phyloP scores from a whole-genome alignment of 768 basidiomycete genomes.

The Cystobasidium onofrii region DNA sequence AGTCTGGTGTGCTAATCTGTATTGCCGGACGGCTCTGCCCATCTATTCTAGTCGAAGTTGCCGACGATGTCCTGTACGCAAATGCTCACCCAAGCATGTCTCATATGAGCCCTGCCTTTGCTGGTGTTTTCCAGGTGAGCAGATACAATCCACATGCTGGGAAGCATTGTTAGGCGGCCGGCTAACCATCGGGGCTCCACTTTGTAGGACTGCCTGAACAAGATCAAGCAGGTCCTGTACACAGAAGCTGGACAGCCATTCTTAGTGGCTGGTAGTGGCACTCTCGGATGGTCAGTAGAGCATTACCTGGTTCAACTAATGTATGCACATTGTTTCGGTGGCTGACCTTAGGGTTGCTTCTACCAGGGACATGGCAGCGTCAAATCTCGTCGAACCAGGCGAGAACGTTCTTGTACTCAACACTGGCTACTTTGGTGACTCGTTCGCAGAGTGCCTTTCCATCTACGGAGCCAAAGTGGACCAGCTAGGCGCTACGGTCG shows the following conservation, averaged over 20 bases:
- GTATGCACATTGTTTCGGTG: not conserved
- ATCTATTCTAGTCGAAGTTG: conserved; percentile 19
- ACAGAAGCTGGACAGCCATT: conserved; percentile 77
- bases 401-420: conserved; percentile 74
- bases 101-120: conserved; percentile 50
- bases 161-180: too few relatives aligned
- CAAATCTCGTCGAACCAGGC: conserved; percentile 72
- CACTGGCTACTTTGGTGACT: conserved; percentile 89
- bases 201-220: conserved; percentile 46
- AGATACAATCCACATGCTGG: not conserved
- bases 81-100: conserved; percentile 80
- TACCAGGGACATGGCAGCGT: conserved; percentile 56
- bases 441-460: conserved; percentile 58
- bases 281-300: conserved; percentile 68
- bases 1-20: not conserved
- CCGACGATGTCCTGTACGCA: conserved; percentile 59
- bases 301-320: conserved; percentile 9
- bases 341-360: conserved; percentile 12
- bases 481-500: conserved; percentile 72
- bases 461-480: conserved; percentile 83
- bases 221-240: conserved; percentile 57
- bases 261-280: conserved; percentile 87
- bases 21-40: not conserved
- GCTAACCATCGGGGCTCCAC: not conserved
- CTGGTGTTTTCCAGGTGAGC: conserved; percentile 62